phyloP scores from a whole-genome alignment of 2,329 filamentous ascomycete species.

The Colletotrichum sojae region DNA sequence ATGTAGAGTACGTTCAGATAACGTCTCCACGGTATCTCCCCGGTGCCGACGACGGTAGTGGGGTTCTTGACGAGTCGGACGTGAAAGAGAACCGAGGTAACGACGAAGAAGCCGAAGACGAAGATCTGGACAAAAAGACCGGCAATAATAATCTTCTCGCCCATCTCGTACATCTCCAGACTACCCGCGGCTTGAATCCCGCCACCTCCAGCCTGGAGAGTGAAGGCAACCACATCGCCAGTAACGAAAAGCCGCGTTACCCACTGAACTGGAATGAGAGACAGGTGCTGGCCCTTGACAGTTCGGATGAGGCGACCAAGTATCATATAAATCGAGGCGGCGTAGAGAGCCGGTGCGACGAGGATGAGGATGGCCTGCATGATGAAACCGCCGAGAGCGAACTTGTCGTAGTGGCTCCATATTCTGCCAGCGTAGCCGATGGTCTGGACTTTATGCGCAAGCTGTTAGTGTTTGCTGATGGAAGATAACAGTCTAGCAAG shows the following conservation, averaged over 20 bases:
- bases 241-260: conserved; percentile 63
- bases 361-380: conserved; percentile 46
- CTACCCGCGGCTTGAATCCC: conserved; percentile 46
- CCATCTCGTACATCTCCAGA: conserved; percentile 43
- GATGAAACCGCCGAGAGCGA: conserved; percentile 41
- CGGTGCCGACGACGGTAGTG: conserved; percentile 35
- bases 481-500: not conserved
- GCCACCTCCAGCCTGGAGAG: conserved; percentile 57
- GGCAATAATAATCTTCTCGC: conserved; percentile 63
- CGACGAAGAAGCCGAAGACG: conserved; percentile 67
- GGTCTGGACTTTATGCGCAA: conserved; percentile 33
- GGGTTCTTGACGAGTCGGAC: conserved; percentile 38
- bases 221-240: conserved; percentile 61
- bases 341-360: conserved; percentile 40
- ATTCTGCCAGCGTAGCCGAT: conserved; percentile 46
- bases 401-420: conserved; percentile 37
- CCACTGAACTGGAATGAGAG: conserved; percentile 46
- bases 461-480: not conserved
- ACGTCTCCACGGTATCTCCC: conserved; percentile 46
- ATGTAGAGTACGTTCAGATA: conserved; percentile 50
- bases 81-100: conserved; percentile 62
- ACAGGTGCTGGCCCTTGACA: conserved; percentile 43
- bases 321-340: conserved; percentile 44
- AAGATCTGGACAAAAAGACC: conserved; percentile 68
- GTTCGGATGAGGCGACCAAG: conserved; percentile 51